Conservation (phyloP, 2,329 filamentous ascomycete genomes). For the Fusarium subglutinans region DNA sequence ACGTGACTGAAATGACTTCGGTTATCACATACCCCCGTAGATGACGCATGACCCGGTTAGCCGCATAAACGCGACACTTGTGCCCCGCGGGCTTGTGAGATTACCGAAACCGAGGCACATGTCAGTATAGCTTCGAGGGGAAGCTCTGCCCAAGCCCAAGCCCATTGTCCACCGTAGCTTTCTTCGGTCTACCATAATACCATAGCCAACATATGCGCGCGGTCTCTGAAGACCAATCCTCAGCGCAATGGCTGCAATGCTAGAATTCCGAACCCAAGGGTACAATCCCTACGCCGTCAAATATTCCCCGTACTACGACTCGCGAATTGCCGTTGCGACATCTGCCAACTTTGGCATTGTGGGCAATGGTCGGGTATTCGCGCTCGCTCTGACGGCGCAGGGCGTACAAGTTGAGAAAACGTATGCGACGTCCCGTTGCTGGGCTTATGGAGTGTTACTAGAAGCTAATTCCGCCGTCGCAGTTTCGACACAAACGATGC, state of each 20-base stretch:
- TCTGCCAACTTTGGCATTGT: slow-evolving; percentile 98
- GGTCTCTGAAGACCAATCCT: slow-evolving; percentile 2
- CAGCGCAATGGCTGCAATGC: slow-evolving; percentile 70
- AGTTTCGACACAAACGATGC: slow-evolving; percentile 98
- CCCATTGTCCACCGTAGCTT: slow-evolving; percentile 13
- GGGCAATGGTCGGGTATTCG: slow-evolving; percentile 90
- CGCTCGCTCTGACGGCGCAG: slow-evolving; percentile 81
- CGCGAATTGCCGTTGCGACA: slow-evolving; percentile 86
- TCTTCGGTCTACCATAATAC: slow-evolving; percentile 20
- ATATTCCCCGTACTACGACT: slow-evolving; percentile 98
- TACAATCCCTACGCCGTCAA: slow-evolving; percentile 98
- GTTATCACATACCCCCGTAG: slow-evolving; percentile 21
- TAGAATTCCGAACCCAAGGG: slow-evolving; percentile 92
- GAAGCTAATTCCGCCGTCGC: background rate
- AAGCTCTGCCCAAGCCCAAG: slow-evolving; percentile 1
- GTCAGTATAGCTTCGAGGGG: slow-evolving; percentile 32
- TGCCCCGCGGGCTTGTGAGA: slow-evolving; percentile 38
- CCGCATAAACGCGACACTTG: slow-evolving; percentile 14
- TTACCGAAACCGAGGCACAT: slow-evolving; percentile 53
- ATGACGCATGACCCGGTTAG: slow-evolving; percentile 30
- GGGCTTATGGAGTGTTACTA: background rate
- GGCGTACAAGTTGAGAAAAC: slow-evolving; percentile 87
- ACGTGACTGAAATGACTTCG: slow-evolving; percentile 38
- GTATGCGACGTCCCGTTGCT: slow-evolving; percentile 54
- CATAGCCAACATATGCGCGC: slow-evolving; percentile 31